Percentiles rank a stretch among this genome's conserved stretches.
These are phyloP conservation scores for Aspergillus baeticus DNA, from an alignment of 495 filamentous ascomycete genomes.

Conservation along the genomic window DNA sequence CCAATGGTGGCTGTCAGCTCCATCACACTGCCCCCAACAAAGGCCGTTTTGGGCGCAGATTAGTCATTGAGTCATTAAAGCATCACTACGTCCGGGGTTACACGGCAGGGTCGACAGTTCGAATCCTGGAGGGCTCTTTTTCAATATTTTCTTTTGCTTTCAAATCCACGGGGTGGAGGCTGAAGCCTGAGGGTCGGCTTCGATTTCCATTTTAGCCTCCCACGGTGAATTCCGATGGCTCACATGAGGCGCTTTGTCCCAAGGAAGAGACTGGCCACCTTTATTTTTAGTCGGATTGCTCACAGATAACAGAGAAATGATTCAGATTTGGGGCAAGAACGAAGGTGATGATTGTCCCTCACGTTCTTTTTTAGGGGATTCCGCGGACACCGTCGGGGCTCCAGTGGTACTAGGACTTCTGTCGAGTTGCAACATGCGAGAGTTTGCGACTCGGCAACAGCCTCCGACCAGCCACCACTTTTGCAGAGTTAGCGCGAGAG, in stretches of 20 bases:
- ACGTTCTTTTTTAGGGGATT: too few species aligned
- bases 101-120: neutral
- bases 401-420: too few species aligned
- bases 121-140: neutral
- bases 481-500: neutral
- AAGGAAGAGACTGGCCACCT: neutral
- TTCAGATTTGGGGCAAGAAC: neutral
- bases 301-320: neutral
- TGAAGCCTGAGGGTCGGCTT: neutral
- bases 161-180: neutral
- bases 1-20: neutral
- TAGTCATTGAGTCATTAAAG: too few species aligned
- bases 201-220: neutral
- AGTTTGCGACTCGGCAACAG: neutral
- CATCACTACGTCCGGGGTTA: too few species aligned
- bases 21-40: slow-evolving; percentile 7
- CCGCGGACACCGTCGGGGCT: too few species aligned
- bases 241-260: neutral
- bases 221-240: neutral
- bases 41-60: slow-evolving; percentile 12
- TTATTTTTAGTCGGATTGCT: neutral
- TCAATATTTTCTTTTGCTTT: neutral
- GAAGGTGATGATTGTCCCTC: neutral
- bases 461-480: slow-evolving; percentile 2
- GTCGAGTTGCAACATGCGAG: too few species aligned